These are phyloP conservation scores for Barnettozyma botsteinii DNA, from an alignment of 805 yeast genomes.

Conservation along the genomic window DNA sequence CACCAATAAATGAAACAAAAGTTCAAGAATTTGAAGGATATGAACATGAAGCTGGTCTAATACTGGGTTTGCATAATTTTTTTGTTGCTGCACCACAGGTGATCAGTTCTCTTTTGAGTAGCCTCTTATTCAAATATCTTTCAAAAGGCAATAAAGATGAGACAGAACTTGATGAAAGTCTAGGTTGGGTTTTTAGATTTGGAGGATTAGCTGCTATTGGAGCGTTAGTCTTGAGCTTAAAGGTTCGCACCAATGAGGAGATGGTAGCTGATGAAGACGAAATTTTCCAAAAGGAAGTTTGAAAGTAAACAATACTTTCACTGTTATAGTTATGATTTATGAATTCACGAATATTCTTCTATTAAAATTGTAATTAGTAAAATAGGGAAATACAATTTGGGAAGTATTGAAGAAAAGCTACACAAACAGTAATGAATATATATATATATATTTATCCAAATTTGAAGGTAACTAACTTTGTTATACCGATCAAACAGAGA, in stretches of 20 bases:
- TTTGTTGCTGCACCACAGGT: slow-evolving; percentile 56
- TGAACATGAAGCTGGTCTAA: slow-evolving; percentile 51
- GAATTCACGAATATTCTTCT: too few species aligned
- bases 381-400: too few species aligned
- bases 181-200: slow-evolving; percentile 53
- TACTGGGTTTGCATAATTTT: slow-evolving; percentile 52
- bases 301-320: too few species aligned
- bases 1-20: slow-evolving; percentile 14
- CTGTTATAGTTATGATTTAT: too few species aligned
- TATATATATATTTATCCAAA: too few species aligned
- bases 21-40: slow-evolving; percentile 31
- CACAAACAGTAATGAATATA: too few species aligned
- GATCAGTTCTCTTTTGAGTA: slow-evolving; percentile 42
- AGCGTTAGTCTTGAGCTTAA: slow-evolving; percentile 38
- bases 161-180: slow-evolving; percentile 33
- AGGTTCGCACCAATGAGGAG: slow-evolving; percentile 37
- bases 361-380: too few species aligned
- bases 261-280: slow-evolving; percentile 29
- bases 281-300: neutral
- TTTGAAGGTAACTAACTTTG: too few species aligned
- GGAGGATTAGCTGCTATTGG: slow-evolving; percentile 47
- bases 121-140: slow-evolving; percentile 38
- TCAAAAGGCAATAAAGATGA: slow-evolving; percentile 22
- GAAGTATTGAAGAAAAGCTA: too few species aligned
- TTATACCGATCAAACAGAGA: too few species aligned